These are phyloP conservation scores for Talaromyces verruculosus DNA, from an alignment of 2,329 filamentous ascomycete species.

Conservation along the genomic window DNA sequence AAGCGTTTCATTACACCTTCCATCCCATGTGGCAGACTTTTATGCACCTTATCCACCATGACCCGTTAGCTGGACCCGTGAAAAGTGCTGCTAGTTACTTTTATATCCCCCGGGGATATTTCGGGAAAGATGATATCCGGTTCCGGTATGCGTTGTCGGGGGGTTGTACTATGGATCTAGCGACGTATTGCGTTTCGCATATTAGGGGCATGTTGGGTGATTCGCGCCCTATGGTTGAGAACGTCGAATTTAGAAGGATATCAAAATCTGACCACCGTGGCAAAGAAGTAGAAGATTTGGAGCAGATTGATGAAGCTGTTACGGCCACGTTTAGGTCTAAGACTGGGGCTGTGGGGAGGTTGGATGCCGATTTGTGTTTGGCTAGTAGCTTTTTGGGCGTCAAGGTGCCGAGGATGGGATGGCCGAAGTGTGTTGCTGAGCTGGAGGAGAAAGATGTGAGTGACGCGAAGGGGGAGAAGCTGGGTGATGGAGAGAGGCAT, in stretches of 20 bases:
- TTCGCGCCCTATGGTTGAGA: constrained; percentile 43
- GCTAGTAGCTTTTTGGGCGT: constrained; percentile 19
- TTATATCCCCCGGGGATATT: constrained; percentile 36
- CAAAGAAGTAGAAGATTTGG: constrained; percentile 27
- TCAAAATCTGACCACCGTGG: constrained; percentile 32
- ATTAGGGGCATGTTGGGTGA: constrained; percentile 44
- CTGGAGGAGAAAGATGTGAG: constrained; percentile 23
- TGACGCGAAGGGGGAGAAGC: background rate
- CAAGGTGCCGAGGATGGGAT: constrained; percentile 21
- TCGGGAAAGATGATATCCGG: constrained; percentile 45
- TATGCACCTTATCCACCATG: constrained; percentile 14
- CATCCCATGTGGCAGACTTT: constrained; percentile 52
- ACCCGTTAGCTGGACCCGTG: constrained; percentile 33
- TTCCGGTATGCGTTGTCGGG: constrained; percentile 47
- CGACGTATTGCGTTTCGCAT: constrained; percentile 44
- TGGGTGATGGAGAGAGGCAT: constrained; percentile 6
- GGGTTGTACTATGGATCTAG: constrained; percentile 38
- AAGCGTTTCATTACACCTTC: constrained; percentile 56
- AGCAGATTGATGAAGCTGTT: constrained; percentile 31
- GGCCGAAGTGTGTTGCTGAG: constrained; percentile 26
- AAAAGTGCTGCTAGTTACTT: constrained; percentile 41
- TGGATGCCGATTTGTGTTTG: constrained; percentile 23
- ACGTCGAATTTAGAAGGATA: constrained; percentile 32
- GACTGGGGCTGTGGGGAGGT: constrained; percentile 21
- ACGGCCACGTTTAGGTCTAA: constrained; percentile 23